Conservation (phyloP, 108 stramenopile species). For the Licmophora abbreviata region DNA sequence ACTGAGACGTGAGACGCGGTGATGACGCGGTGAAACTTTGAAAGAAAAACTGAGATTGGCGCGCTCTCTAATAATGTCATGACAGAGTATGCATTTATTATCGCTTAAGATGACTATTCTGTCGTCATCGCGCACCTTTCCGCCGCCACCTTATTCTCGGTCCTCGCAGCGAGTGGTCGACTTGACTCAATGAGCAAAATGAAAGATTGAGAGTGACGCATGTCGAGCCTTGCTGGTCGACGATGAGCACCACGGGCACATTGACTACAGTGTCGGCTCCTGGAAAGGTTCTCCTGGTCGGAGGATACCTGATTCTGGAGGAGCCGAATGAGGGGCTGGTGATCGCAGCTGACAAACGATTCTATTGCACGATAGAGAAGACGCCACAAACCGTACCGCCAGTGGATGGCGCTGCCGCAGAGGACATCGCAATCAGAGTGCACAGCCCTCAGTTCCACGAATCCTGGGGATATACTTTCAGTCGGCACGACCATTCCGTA, state of each 20-base stretch:
- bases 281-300: conserved; percentile 90
- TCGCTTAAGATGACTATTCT: no score
- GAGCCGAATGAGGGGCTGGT: conserved; percentile 80
- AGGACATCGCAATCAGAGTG: conserved; percentile 29
- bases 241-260: not conserved
- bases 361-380: conserved; percentile 48
- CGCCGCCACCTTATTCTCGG: no score
- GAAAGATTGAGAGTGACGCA: no score
- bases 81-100: no score
- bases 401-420: conserved; percentile 4
- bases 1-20: no score
- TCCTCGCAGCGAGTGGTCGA: no score
- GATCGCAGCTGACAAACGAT: conserved; percentile 77
- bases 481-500: conserved; percentile 6
- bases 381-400: conserved; percentile 1
- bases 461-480: conserved; percentile 12
- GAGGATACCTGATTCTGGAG: conserved; percentile 93
- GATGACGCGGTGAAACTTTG: no score
- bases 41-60: no score
- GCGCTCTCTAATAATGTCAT: no score
- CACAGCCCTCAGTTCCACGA: conserved; percentile 72
- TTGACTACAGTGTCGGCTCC: conserved; percentile 53
- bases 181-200: no score
- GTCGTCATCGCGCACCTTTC: no score
- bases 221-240: not conserved